phyloP scores from a whole-genome alignment of 2,329 filamentous ascomycete genomes.

The Colletotrichum navitas region DNA sequence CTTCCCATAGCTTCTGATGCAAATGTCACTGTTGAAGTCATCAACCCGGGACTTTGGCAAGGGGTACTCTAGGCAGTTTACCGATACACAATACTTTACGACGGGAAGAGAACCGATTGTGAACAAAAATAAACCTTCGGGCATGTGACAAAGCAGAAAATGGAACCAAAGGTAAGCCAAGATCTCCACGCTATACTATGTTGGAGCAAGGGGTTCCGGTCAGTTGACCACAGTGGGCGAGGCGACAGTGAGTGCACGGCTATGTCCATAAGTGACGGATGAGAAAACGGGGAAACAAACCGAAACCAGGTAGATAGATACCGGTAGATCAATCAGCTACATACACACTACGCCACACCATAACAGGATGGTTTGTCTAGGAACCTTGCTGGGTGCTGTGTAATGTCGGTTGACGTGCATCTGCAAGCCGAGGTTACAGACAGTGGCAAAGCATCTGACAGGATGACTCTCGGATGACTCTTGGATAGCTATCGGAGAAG shows the following conservation, averaged over 20 bases:
- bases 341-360: no score
- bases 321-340: no score
- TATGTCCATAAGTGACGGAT: neutral
- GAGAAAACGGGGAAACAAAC: slow-evolving; percentile 7
- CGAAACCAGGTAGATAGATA: neutral
- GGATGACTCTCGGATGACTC: neutral
- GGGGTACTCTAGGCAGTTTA: no score
- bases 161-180: slow-evolving; percentile 9
- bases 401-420: neutral
- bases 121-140: neutral
- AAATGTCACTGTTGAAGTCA: neutral
- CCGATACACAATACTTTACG: no score
- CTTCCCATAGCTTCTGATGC: neutral
- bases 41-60: neutral
- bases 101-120: neutral
- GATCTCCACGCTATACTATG: neutral
- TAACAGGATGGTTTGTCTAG: neutral
- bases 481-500: neutral
- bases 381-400: neutral
- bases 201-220: neutral
- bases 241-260: neutral
- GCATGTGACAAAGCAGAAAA: slow-evolving; percentile 10
- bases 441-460: neutral
- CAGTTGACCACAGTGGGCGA: slow-evolving; percentile 1
- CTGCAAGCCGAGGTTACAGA: neutral